These are phyloP conservation scores for Venturia carpophila DNA, from an alignment of 2,329 filamentous ascomycete species.

Conservation along the genomic window DNA sequence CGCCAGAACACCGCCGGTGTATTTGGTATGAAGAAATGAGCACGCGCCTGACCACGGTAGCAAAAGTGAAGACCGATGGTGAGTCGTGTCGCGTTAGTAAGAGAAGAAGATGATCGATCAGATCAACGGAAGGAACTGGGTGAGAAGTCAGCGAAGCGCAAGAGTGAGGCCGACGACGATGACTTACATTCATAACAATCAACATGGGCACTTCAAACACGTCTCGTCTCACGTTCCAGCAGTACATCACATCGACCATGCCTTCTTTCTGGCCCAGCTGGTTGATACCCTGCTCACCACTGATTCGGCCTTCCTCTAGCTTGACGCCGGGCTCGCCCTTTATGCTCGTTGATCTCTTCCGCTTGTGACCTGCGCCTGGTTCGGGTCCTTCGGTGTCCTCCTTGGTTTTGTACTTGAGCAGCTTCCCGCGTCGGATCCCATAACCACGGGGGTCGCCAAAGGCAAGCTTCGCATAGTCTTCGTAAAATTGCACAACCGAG, in stretches of 20 bases:
- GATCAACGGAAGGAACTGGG: conserved; percentile 4
- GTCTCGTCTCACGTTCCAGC: conserved; percentile 94
- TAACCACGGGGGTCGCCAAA: conserved; percentile 85
- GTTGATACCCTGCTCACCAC: conserved; percentile 64
- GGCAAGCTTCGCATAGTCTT: conserved; percentile 86
- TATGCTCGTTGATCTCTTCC: conserved; percentile 18
- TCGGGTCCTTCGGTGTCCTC: conserved; percentile 29
- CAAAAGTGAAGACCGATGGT: background rate
- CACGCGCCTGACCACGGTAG: background rate
- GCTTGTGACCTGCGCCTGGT: conserved; percentile 25
- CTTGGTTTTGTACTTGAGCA: conserved; percentile 72
- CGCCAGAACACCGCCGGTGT: background rate
- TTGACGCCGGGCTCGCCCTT: conserved; percentile 23
- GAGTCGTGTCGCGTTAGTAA: background rate
- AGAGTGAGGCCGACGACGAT: background rate
- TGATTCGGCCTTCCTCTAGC: conserved; percentile 24
- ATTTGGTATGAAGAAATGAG: background rate
- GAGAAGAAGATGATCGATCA: background rate
- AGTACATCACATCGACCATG: conserved; percentile 90
- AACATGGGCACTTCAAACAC: conserved; percentile 98
- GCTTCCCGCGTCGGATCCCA: conserved; percentile 72
- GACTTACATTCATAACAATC: conserved; percentile 91
- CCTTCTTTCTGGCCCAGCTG: conserved; percentile 73
- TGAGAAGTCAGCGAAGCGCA: background rate
- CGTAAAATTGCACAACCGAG: conserved; percentile 88